Evolutionary conservation across 2,329 filamentous ascomycete genomes (phyloP), one percentile per base, ranked within the genome.

Genomic region (Pyrenochaeta sp.): DNA sequence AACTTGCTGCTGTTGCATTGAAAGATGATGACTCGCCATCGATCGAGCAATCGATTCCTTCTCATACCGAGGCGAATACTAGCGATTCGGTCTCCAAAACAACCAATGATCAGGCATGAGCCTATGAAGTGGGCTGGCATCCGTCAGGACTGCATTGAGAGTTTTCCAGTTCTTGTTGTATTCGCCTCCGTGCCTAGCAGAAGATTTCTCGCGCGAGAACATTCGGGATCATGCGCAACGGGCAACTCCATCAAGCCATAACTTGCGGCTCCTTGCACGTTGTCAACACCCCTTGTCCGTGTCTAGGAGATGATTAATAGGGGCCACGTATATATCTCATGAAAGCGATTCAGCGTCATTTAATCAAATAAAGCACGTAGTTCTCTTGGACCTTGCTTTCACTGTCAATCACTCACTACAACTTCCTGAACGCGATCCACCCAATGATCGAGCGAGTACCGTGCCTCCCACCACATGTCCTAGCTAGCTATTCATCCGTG

Each of bases 1-100:
- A 58, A 32, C 51, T 58, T 10, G 37, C 47, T 27, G 42, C 51
- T 5, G 51, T 54, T 6, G 47, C 56, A 24, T 46, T 42, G 7
- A 44, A 45, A 30, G 42, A 48, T n/a, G 42, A 48, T 24, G 42
- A 58, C n/a, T 25, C 12, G 12, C 37, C 34, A 3, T 10, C 6
- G 9, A 42, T 19, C 7, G 42, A 46, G 30, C 24, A 40, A 36
- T 24, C 53, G 13, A 25, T 9, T 10, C 7, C 44, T 10, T 32
- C n/a, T 28, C 2, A 8, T 6, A 44, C 25, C 24, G 42, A 15
- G 2, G 24, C 25, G 4, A 44, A 27, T 27, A 28, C 12, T 13
- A 24, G 12, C 10, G 42, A 44, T 8, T 2, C 24, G 5, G 10
- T 22, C 10, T 12, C 3, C 9, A 25, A 43, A 25, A 9, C 40